A percentile compares a stretch with the other conserved stretches of the same genome.
These are phyloP conservation scores for Aspergillus novoparasiticus DNA, from an alignment of 2,329 filamentous ascomycete genomes.

Conservation along the genomic window DNA sequence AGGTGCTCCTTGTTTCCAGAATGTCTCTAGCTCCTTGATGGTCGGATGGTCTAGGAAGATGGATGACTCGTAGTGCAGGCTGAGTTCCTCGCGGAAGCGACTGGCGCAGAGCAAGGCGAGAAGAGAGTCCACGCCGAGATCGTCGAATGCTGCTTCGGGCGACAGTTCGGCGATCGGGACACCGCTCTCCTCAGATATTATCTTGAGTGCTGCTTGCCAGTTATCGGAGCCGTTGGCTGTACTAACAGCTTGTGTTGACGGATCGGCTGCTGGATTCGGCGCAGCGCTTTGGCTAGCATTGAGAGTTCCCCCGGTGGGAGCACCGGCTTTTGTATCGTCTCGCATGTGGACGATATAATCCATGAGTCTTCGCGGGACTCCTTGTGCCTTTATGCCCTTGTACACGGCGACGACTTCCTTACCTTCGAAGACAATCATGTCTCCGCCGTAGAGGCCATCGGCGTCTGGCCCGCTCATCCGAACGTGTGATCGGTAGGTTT, in stretches of 20 bases:
- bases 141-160: slow-evolving; percentile 61
- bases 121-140: slow-evolving; percentile 64
- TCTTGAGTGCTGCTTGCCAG: slow-evolving; percentile 40
- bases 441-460: slow-evolving; percentile 56
- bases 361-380: not conserved
- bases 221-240: slow-evolving; percentile 18
- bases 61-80: slow-evolving; percentile 59
- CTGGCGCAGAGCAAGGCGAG: slow-evolving; percentile 63
- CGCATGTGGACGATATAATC: slow-evolving; percentile 13
- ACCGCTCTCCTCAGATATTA: slow-evolving; percentile 52
- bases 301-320: slow-evolving; percentile 35
- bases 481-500: slow-evolving; percentile 61
- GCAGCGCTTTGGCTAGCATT: not conserved
- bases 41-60: slow-evolving; percentile 62
- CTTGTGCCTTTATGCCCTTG: slow-evolving; percentile 45
- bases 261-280: not conserved
- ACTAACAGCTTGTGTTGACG: not conserved
- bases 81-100: slow-evolving; percentile 63
- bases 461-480: slow-evolving; percentile 53
- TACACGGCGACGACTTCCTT: slow-evolving; percentile 58
- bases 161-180: slow-evolving; percentile 60
- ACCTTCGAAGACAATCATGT: slow-evolving; percentile 62
- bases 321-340: slow-evolving; percentile 1
- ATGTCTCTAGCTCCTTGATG: slow-evolving; percentile 61
- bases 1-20: slow-evolving; percentile 41